phyloP scores from a whole-genome alignment of 768 basidiomycete genomes.

The Panellus pusillus region DNA sequence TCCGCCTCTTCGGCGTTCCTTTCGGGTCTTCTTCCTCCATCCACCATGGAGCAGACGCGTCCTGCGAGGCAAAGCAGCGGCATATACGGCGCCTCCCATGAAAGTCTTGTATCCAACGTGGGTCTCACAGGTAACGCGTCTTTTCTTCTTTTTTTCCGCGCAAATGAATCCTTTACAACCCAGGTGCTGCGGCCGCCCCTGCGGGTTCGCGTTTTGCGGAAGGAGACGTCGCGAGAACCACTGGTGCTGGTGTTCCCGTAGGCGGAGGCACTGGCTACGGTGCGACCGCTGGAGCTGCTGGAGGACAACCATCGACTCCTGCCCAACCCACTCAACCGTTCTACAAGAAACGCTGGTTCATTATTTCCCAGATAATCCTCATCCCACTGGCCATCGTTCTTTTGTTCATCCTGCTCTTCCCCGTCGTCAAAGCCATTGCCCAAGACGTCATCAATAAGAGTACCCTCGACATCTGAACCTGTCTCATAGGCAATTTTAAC shows the following conservation, averaged over 20 bases:
- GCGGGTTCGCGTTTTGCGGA: slow-evolving; percentile 19
- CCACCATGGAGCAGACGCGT: slow-evolving; percentile 25
- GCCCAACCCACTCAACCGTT: slow-evolving; percentile 38
- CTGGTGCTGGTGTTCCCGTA: not conserved
- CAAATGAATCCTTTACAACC: not conserved
- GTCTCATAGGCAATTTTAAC: too few species aligned
- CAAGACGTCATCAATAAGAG: slow-evolving; percentile 62
- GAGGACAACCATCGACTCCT: slow-evolving; percentile 18
- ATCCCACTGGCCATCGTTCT: slow-evolving; percentile 57
- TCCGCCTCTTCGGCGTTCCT: slow-evolving; percentile 23
- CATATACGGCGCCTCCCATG: slow-evolving; percentile 12
- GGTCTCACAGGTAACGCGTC: slow-evolving; percentile 23
- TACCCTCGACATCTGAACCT: slow-evolving; percentile 54
- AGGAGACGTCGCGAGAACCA: slow-evolving; percentile 8
- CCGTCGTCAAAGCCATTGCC: slow-evolving; percentile 64
- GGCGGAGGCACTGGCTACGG: not conserved
- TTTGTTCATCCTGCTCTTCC: slow-evolving; percentile 67
- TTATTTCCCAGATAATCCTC: slow-evolving; percentile 52
- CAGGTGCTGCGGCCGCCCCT: slow-evolving; percentile 17
- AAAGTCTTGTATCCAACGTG: slow-evolving; percentile 21
- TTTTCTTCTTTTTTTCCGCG: too few species aligned
- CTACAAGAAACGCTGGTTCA: slow-evolving; percentile 66
- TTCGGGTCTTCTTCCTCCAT: slow-evolving; percentile 9
- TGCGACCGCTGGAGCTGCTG: slow-evolving; percentile 22
- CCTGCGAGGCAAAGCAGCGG: slow-evolving; percentile 19